These are phyloP conservation scores for Hibiscus tridactylites DNA, from an alignment of 345 rosid species.

Conservation along the genomic window DNA sequence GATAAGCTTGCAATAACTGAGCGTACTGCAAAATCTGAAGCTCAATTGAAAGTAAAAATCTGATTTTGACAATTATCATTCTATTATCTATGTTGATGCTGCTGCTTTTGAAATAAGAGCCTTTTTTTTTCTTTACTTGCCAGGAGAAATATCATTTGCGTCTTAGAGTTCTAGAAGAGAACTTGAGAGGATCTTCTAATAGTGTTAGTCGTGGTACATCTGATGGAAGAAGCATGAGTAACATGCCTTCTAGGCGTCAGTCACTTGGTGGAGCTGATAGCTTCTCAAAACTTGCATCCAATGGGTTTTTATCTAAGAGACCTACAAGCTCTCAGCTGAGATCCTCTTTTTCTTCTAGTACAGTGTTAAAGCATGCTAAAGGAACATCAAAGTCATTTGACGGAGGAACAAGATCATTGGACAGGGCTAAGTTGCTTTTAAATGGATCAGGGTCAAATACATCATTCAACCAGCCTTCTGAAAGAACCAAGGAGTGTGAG, in stretches of 20 bases:
- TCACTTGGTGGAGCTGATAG: constrained; percentile 87
- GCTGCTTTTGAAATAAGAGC: constrained; percentile 11
- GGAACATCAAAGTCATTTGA: constrained; percentile 96
- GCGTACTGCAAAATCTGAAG: constrained; percentile 93
- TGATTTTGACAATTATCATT: constrained; percentile 3
- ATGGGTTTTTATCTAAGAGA: constrained; percentile 71
- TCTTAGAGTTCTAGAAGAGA: constrained; percentile 88
- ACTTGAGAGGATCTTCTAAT: constrained; percentile 65
- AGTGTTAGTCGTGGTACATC: constrained; percentile 38
- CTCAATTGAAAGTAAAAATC: constrained; percentile 69
- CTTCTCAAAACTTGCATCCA: constrained; percentile 55
- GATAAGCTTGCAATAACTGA: constrained; percentile 76
- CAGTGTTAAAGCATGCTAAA: constrained; percentile 85
- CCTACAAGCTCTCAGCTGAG: constrained; percentile 53
- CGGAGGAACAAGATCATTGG: constrained; percentile 80
- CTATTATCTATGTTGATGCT: background rate
- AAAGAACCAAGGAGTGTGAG: constrained; percentile 43
- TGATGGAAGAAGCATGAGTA: constrained; percentile 70
- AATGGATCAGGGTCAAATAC: constrained; percentile 52
- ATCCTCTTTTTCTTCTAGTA: constrained; percentile 53
- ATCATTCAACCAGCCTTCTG: constrained; percentile 69
- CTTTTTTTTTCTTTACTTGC: constrained; percentile 7
- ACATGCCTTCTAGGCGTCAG: constrained; percentile 86
- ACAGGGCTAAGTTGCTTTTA: constrained; percentile 56
- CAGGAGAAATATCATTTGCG: constrained; percentile 89